These are phyloP conservation scores for Penicillium occitanis DNA, from an alignment of 2,329 filamentous ascomycete species.

Conservation along the genomic window DNA sequence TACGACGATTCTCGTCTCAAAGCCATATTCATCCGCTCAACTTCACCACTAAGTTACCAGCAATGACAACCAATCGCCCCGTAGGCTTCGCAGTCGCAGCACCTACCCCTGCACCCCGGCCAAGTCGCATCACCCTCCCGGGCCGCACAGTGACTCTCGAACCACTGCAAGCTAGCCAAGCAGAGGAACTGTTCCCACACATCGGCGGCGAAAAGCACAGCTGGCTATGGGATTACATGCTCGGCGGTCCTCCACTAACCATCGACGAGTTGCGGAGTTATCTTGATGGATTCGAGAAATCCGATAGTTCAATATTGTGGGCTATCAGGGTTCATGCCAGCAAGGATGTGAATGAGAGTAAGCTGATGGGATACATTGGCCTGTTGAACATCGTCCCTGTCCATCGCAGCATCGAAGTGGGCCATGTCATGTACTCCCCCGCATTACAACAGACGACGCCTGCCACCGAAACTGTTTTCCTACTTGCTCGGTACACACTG, in stretches of 20 bases:
- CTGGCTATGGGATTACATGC: constrained; percentile 47
- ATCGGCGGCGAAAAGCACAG: constrained; percentile 29
- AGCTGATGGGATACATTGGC: constrained; percentile 41
- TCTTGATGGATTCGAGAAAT: constrained; percentile 28
- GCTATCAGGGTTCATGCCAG: constrained; percentile 30
- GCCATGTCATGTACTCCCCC: constrained; percentile 53
- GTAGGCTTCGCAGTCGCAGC: constrained; percentile 17
- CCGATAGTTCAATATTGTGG: constrained; percentile 46
- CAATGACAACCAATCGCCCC: not conserved
- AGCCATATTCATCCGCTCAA: not conserved
- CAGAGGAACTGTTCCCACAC: constrained; percentile 32
- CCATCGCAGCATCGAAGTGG: constrained; percentile 58
- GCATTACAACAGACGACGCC: constrained; percentile 54
- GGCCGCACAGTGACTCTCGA: constrained; percentile 33
- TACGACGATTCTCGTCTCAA: not conserved
- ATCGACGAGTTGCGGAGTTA: constrained; percentile 31
- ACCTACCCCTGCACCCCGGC: constrained; percentile 16
- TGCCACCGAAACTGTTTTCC: constrained; percentile 58
- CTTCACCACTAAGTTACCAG: not conserved
- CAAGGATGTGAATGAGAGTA: constrained; percentile 24
- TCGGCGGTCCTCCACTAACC: constrained; percentile 37
- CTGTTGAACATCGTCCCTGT: constrained; percentile 41
- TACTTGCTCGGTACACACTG: constrained; percentile 56
- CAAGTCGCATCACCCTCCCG: constrained; percentile 20
- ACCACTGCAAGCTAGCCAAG: constrained; percentile 31